These are phyloP conservation scores for Fonsecaea nubica DNA, from an alignment of 2,329 filamentous ascomycete genomes.

Conservation along the genomic window DNA sequence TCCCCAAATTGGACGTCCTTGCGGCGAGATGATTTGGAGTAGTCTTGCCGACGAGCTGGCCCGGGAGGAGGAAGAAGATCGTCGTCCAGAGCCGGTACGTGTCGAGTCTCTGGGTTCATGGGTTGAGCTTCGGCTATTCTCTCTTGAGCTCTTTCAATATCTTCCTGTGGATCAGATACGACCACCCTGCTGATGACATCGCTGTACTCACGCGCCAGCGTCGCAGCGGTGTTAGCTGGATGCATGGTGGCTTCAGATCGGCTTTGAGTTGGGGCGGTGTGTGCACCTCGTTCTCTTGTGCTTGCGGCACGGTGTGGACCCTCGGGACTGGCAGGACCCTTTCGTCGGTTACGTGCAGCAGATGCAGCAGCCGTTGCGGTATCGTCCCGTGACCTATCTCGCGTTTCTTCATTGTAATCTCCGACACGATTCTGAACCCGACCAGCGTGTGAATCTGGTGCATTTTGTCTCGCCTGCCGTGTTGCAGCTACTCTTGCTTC, in stretches of 20 bases:
- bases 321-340: constrained; percentile 56
- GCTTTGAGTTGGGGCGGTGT: constrained; percentile 44
- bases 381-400: constrained; percentile 47
- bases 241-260: constrained; percentile 56
- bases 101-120: constrained; percentile 57
- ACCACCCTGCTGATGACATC: constrained; percentile 79
- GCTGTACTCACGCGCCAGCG: constrained; percentile 75
- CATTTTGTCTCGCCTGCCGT: constrained; percentile 49
- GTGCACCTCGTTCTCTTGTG: constrained; percentile 50
- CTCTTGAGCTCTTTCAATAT: constrained; percentile 73
- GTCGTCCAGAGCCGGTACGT: constrained; percentile 50
- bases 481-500: constrained; percentile 49
- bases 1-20: constrained; percentile 93
- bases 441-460: constrained; percentile 39
- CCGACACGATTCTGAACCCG: constrained; percentile 48
- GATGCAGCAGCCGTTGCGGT: constrained; percentile 43
- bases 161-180: constrained; percentile 75
- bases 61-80: constrained; percentile 43
- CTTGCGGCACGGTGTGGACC: constrained; percentile 52
- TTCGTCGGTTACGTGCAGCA: constrained; percentile 54
- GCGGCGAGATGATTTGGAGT: constrained; percentile 59
- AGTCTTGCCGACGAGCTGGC: constrained; percentile 61
- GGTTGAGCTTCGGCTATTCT: constrained; percentile 67
- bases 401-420: constrained; percentile 52
- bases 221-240: constrained; percentile 63